These are phyloP conservation scores for Cyclotella choctawhatcheeana DNA, from an alignment of 108 stramenopile genomes.

Conservation along the genomic window DNA sequence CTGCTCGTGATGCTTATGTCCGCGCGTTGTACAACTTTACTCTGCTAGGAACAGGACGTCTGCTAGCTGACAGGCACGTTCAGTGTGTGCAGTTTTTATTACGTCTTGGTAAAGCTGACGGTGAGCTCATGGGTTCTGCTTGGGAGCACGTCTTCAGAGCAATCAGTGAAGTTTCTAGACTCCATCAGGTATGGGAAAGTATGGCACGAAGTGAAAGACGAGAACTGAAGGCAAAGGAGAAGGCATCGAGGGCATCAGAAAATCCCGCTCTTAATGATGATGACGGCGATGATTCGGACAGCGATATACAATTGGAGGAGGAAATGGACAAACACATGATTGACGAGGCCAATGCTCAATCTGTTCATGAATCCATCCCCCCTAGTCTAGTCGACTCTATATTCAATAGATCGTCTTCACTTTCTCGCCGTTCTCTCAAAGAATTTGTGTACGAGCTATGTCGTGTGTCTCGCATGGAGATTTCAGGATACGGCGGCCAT, in stretches of 20 bases:
- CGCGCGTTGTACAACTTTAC: constrained; percentile 93
- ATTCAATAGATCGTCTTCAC: constrained; percentile 78
- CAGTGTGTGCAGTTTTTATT: constrained; percentile 89
- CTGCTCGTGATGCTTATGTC: constrained; percentile 91
- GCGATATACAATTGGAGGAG: constrained; percentile 56
- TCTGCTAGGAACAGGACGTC: constrained; percentile 77
- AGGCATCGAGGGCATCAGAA: constrained; percentile 36
- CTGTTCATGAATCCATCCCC: constrained; percentile 79
- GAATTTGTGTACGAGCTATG: constrained; percentile 93
- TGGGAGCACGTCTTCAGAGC: constrained; percentile 95
- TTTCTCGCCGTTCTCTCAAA: constrained; percentile 79
- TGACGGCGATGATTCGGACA: constrained; percentile 46
- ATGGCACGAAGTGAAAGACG: constrained; percentile 76
- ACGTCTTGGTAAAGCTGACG: constrained; percentile 84
- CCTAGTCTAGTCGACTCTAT: constrained; percentile 85
- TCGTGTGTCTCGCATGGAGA: constrained; percentile 91
- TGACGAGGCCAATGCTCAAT: constrained; percentile 82
- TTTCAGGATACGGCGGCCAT: constrained; percentile 80
- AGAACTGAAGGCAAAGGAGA: constrained; percentile 51
- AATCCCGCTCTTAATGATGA: constrained; percentile 35
- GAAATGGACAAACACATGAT: constrained; percentile 85
- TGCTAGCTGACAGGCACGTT: constrained; percentile 89
- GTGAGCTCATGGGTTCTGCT: constrained; percentile 86
- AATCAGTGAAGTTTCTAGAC: constrained; percentile 88
- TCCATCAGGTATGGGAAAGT: constrained; percentile 85